Evolutionary conservation across 2,329 filamentous ascomycete species (phyloP).

Genomic region (Nemania bipapillata): DNA sequence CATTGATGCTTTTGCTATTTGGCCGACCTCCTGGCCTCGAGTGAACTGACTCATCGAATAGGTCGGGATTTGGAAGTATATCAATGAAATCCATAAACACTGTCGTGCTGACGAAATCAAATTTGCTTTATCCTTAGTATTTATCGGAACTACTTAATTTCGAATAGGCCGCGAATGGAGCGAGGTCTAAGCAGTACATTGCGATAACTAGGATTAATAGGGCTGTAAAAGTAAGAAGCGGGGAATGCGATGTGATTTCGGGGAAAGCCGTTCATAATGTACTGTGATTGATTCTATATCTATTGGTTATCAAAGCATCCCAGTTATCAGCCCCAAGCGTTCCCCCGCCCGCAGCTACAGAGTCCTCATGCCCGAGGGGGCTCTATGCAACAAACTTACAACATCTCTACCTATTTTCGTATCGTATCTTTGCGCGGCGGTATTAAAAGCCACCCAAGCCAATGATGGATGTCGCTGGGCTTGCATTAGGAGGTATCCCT

Average conservation of each 20-base stretch:
- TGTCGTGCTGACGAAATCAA: too few relatives aligned
- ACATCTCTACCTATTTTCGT: not conserved
- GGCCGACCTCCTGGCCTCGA: not conserved
- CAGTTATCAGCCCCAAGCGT: not conserved
- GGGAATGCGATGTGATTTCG: not conserved
- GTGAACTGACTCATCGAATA: not conserved
- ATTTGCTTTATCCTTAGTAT: too few relatives aligned
- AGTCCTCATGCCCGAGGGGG: not conserved
- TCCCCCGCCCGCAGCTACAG: not conserved
- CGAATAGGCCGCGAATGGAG: too few relatives aligned
- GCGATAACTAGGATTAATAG: too few relatives aligned
- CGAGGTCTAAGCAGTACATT: too few relatives aligned
- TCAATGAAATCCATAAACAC: not conserved
- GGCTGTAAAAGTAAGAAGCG: not conserved
- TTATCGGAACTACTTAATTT: too few relatives aligned
- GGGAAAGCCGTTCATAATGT: too few relatives aligned
- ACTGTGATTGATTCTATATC: not conserved
- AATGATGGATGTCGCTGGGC: not conserved
- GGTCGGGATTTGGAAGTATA: not conserved
- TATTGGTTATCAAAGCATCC: not conserved
- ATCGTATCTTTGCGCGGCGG: not conserved
- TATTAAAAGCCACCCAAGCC: too few relatives aligned
- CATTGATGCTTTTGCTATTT: not conserved
- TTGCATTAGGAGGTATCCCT: constrained; percentile 1
- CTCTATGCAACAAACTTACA: not conserved